Percentiles rank a stretch among this genome's conserved stretches.
These are phyloP conservation scores for Metschnikowia continentalis DNA, from an alignment of 805 yeast genomes.

Conservation along the genomic window DNA sequence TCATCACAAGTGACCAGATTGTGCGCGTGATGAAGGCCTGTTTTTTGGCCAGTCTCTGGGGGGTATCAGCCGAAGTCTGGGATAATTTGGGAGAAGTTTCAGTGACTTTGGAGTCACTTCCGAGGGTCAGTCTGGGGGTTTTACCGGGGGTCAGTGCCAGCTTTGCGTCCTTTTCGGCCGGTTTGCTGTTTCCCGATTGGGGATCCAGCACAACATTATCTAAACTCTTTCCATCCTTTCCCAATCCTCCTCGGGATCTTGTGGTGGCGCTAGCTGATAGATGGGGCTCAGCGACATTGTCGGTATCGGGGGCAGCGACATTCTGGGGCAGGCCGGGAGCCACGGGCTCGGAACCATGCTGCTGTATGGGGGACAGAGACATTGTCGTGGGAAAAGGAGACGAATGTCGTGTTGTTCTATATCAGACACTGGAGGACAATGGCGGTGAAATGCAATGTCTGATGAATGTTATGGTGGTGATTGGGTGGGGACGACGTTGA, in stretches of 20 bases:
- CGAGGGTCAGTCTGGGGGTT: no score
- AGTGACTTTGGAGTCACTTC: no score
- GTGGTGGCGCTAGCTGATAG: not conserved
- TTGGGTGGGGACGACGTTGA: conserved; percentile 4
- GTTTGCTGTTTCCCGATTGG: no score
- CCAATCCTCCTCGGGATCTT: no score
- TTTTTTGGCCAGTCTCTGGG: conserved; percentile 47
- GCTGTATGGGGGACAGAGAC: not conserved
- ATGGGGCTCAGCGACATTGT: not conserved
- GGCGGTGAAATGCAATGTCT: not conserved
- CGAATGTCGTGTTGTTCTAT: not conserved
- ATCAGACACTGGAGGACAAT: not conserved
- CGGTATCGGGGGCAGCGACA: not conserved
- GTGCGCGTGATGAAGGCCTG: conserved; percentile 85
- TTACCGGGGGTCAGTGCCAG: not conserved
- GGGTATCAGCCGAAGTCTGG: not conserved
- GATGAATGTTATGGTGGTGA: conserved; percentile 3
- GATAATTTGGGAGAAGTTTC: not conserved
- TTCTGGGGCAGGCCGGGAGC: not conserved
- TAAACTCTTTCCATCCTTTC: no score
- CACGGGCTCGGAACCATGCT: not conserved
- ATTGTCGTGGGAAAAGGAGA: not conserved
- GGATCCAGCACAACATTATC: no score
- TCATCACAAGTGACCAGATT: conserved; percentile 92
- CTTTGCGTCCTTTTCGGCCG: not conserved